Evolutionary conservation across 192 early-diverging fungal species (phyloP), one percentile per base, ranked within the genome.

Genomic region (Backusella morwellensis): DNA sequence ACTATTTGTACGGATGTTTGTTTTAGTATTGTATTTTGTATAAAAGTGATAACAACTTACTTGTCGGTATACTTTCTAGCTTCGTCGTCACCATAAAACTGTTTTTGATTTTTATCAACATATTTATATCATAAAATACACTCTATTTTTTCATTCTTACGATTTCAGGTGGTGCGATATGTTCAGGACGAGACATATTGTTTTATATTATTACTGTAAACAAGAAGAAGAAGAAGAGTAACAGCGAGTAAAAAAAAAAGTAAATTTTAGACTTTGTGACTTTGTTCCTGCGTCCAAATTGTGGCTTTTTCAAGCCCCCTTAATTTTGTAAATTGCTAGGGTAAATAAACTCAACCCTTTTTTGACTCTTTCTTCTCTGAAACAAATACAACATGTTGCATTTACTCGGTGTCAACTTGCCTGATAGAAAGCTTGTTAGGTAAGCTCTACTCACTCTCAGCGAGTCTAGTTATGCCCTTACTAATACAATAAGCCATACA

Each of bases 141-240:
- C 6, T 1, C 6, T 68, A 15, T 68, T 36, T 69, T 23, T n/a
- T 32, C 2, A 0, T 70, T 85, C 85, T 81, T 91, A 94, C 94
- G 47, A 99, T 94, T 88, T 99, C 97, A 76, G 97, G 96, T 23
- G 97, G 97, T 44, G 97, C 97, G 77, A 92, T 88, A 77, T 99
- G 97, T 82, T 99, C 98, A 26, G 98, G 97, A 50, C 97, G 89
- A 23, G 94, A 96, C 96, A 97, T 98, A n/a, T 12, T 69, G 32
- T 19, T 66, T 50, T 29, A 54, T 72, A 42, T 47, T 68, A 70
- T 38, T 50, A 17, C 4, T 44, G n/a, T 69, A 36, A 44, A n/a
- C n/a, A n/a, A n/a, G 17, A 56, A 68, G 5, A 35, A 47, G 35
- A 68, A 41, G 11, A 74, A 68, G 36, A 38, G 66, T 21, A 59